Base-by-base conservation (phyloP, 1,284 basidiomycete species). In the Ceratobasidium sp. region DNA sequence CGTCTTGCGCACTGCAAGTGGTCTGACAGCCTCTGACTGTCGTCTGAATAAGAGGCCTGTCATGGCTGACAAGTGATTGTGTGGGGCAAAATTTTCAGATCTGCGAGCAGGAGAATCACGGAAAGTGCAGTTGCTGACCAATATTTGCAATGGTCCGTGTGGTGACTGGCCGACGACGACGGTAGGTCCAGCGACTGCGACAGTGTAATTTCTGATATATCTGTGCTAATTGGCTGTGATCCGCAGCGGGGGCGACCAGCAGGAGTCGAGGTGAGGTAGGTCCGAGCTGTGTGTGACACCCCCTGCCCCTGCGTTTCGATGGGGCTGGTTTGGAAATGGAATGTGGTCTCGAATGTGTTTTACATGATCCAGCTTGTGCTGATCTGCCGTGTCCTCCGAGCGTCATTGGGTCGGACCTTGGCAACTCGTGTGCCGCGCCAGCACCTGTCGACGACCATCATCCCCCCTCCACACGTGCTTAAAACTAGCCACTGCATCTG, bases 321-420 rank as follows among this genome's bases (percentile, higher is more conserved):
- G 41, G 28, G 26, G 61, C 39, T 67, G 30, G 45, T 43, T 53
- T 67, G 48, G 32, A 30, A 67, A 67, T 53, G 23, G 28, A 41
- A 36, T 18, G 6, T 14, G 45, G 52, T 32, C 52, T 61, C 32
- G 62, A 67, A 43, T 34, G 60, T 58, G 65, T 69, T 69, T 69
- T 55, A 58, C 52, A 69, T 69, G 65, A 69, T 69, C 65, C 65
- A 45, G 65, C 34, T 18, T 43, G 53, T 69, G 65, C 53, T 69
- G 65, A 69, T 69, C 18, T 41, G 43, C 48, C 41, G 39, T 57
- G 16, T 50, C 39, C 52, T 30, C 61, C 28, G 34, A 58, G 65
- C 64, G 64, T 55, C 48, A 69, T 69, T 46, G 30, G n/a, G 34
- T 53, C 65, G 65, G 65, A 69, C 52, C 65, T 69, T 69, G 53